phyloP scores from a whole-genome alignment of 2,329 filamentous ascomycete genomes.

The Pseudogymnoascus sp. region DNA sequence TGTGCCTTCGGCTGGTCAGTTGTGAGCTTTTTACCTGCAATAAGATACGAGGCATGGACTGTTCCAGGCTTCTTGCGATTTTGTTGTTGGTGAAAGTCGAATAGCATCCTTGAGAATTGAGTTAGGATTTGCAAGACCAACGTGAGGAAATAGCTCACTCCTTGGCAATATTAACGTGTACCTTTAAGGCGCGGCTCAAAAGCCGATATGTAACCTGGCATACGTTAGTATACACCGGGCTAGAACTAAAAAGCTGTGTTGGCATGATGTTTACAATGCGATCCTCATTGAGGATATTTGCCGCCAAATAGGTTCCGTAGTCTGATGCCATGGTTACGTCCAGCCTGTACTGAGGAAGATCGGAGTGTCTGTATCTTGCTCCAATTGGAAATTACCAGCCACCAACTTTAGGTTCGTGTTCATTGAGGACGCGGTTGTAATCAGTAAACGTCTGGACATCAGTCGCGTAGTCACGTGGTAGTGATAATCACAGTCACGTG shows the following conservation, averaged over 20 bases:
- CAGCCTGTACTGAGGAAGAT: not conserved
- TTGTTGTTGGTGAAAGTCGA: conserved; percentile 72
- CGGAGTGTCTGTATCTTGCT: not conserved
- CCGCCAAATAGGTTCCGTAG: conserved; percentile 28
- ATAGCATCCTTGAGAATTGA: conserved; percentile 61
- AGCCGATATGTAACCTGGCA: conserved; percentile 75
- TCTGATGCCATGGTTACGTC: conserved; percentile 17
- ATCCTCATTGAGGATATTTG: conserved; percentile 28
- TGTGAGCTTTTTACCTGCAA: conserved; percentile 58
- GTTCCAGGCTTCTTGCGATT: conserved; percentile 65
- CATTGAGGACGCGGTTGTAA: conserved; percentile 1
- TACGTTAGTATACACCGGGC: conserved; percentile 12
- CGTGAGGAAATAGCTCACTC: conserved; percentile 45
- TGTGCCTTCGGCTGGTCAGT: not conserved
- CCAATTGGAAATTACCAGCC: not conserved
- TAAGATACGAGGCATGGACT: conserved; percentile 86
- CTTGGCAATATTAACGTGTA: conserved; percentile 83
- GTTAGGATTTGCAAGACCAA: not conserved
- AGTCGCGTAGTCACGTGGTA: not conserved
- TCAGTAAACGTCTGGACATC: not conserved
- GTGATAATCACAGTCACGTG: not conserved
- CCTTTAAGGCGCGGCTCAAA: conserved; percentile 71
- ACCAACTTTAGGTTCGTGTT: not conserved
- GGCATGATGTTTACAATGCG: conserved; percentile 22
- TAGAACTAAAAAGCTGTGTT: not conserved